Percentiles rank a stretch among this genome's conserved stretches.
These are phyloP conservation scores for Porphyrellus sp. DNA, from an alignment of 1,284 basidiomycete species.

Conservation along the genomic window DNA sequence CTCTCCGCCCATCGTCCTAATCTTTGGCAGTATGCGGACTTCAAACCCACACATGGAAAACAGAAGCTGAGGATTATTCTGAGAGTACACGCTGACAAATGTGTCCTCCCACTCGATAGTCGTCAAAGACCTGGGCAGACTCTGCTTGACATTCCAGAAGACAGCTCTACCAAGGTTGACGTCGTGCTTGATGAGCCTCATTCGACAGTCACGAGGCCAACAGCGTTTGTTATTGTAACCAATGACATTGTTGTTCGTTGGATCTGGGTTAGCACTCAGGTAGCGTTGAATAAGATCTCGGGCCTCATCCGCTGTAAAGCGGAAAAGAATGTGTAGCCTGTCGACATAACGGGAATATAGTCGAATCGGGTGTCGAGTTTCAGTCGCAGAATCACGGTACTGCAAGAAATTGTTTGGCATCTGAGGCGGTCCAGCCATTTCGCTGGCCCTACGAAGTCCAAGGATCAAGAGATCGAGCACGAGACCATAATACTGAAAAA, in stretches of 20 bases:
- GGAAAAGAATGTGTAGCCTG: conserved; percentile 91
- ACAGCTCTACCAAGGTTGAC: conserved; percentile 98
- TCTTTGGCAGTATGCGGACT: conserved; percentile 94
- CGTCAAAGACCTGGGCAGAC: conserved; percentile 90
- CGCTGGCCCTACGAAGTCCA: conserved; percentile 90
- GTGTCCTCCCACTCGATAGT: conserved; percentile 99
- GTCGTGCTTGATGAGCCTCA: conserved; percentile 99
- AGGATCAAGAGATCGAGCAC: conserved; percentile 91
- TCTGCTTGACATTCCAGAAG: conserved; percentile 99
- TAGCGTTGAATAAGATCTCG: conserved; percentile 98
- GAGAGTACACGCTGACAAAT: conserved; percentile 94
- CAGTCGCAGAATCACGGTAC: conserved; percentile 88
- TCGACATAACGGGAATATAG: conserved; percentile 96
- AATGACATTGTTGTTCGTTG: conserved; percentile 98
- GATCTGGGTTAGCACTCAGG: conserved; percentile 94
- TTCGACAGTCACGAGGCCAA: conserved; percentile 98
- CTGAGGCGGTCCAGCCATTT: conserved; percentile 94
- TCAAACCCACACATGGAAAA: conserved; percentile 99
- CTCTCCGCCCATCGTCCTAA: conserved; percentile 91
- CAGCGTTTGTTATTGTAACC: conserved; percentile 99
- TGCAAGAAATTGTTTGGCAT: conserved; percentile 97
- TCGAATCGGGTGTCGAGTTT: conserved; percentile 91
- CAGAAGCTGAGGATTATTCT: conserved; percentile 95
- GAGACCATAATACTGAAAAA: conserved; percentile 95
- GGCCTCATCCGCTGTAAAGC: conserved; percentile 97